phyloP scores from a whole-genome alignment of 73 alveolate genomes.

The Tetrahymena malaccensis region DNA sequence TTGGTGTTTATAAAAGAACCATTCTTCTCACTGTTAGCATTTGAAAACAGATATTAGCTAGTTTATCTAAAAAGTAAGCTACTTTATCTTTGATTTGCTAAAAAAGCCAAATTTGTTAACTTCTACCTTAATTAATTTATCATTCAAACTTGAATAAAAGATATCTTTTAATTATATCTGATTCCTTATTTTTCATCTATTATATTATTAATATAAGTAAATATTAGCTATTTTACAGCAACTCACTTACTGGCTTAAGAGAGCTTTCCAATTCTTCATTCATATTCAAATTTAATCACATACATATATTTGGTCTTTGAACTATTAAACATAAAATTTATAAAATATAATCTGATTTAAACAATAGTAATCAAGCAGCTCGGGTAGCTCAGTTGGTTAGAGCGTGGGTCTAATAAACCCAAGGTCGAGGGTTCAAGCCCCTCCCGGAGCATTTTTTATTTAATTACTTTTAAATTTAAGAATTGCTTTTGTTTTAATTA shows the following conservation, averaged over 20 bases:
- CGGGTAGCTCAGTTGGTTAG: conserved; percentile 3
- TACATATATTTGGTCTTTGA: too few species aligned
- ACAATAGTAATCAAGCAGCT: background rate
- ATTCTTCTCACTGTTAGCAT: background rate
- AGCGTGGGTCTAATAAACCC: conserved; percentile 2
- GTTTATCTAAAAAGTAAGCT: background rate
- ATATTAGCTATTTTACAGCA: background rate
- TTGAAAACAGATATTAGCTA: background rate
- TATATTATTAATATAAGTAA: too few species aligned
- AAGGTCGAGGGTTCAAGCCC: conserved; percentile 1
- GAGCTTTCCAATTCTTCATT: too few species aligned
- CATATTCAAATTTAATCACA: too few species aligned
- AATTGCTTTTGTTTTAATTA: too few species aligned
- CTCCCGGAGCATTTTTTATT: conserved; percentile 1
- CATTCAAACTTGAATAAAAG: background rate
- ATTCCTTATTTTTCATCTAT: background rate
- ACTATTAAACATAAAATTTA: background rate
- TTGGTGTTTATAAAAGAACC: background rate
- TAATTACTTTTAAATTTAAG: background rate
- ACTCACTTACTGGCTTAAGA: too few species aligned
- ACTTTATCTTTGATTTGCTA: background rate
- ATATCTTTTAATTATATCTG: background rate
- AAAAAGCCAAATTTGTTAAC: background rate
- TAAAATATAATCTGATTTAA: background rate
- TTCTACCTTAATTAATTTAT: background rate